Evolutionary conservation across 2,329 filamentous ascomycete species (phyloP), one percentile per base, ranked within the genome.

Genomic region (Aspergillus sp.): DNA sequence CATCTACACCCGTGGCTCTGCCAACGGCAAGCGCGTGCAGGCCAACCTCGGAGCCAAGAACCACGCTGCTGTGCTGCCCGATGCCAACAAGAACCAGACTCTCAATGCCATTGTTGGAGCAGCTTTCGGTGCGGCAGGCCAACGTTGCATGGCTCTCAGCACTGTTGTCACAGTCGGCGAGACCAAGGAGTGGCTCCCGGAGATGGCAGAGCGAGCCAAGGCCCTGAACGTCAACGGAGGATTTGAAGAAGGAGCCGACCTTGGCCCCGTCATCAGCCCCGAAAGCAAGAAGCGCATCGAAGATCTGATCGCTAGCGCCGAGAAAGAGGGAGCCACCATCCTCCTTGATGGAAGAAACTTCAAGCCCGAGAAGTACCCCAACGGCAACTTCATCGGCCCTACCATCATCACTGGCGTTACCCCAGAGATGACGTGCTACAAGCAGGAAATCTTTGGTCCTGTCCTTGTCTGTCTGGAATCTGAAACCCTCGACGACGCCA

Each of bases 31-130:
- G 77, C 84, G 86, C 65, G 85, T 87, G 17, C 86, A 89, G 73
- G 86, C 86, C 68, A 89, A 89, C 73, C 72, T 89, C 56, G 86
- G 86, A 33, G 86, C 86, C 3, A 89, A 89, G 80, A 89, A 89
- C 77, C 86, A 89, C 70, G 86, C 85, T 44, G 84, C 84, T 47
- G 80, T 89, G 22, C 77, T 89, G 27, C 86, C 86, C 1, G 86
- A 89, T 73, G 84, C 81, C 77, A 87, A 88, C 77, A 88, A 87
- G 80, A 87, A 88, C 74, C 84, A 87, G 58, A 80, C 85, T 3
- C 71, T 89, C 45, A 87, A 88, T 66, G 84, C 85, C 33, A 87
- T 89, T 69, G 80, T 83, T 7, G 86, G 86, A 59, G 86, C 86
- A 46, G 86, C 86, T 2, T 89, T 89, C 59, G 86, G 86, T 66